Evolutionary conservation across 2,329 filamentous ascomycete genomes (phyloP).

Genomic region (Madurella fahalii): DNA sequence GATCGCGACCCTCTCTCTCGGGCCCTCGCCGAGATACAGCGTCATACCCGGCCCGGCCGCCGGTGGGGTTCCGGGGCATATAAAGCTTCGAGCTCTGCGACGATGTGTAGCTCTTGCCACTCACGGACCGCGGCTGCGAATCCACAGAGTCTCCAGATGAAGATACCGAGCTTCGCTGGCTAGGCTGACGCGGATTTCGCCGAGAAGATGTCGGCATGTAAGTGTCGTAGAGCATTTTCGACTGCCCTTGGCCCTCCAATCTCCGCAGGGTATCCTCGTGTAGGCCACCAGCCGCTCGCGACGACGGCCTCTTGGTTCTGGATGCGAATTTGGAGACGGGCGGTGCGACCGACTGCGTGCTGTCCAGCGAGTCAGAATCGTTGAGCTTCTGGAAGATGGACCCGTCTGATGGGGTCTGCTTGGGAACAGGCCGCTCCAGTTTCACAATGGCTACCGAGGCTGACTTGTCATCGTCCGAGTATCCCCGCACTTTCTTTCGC

Average conservation of each 20-base stretch:
- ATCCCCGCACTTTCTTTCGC: slow-evolving; percentile 16
- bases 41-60: background rate
- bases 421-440: background rate
- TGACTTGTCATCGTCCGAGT: slow-evolving; percentile 13
- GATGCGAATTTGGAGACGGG: slow-evolving; percentile 18
- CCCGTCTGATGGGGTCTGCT: slow-evolving; percentile 10
- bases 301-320: slow-evolving; percentile 1
- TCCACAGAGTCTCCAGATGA: slow-evolving; percentile 25
- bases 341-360: slow-evolving; percentile 6
- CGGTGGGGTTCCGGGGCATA: slow-evolving; percentile 10
- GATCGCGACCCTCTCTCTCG: slow-evolving; percentile 11
- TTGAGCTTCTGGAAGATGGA: slow-evolving; percentile 13
- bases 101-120: slow-evolving; percentile 24
- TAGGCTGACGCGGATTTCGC: slow-evolving; percentile 15
- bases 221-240: slow-evolving; percentile 15
- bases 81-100: slow-evolving; percentile 23
- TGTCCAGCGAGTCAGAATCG: slow-evolving; percentile 12
- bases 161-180: slow-evolving; percentile 22
- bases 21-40: background rate
- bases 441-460: slow-evolving; percentile 8
- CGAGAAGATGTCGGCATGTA: slow-evolving; percentile 21
- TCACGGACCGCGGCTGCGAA: slow-evolving; percentile 19
- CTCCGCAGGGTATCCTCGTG: slow-evolving; percentile 29
- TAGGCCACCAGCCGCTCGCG: slow-evolving; percentile 7
- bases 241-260: slow-evolving; percentile 25